These are phyloP conservation scores for Canna indica DNA, from an alignment of 176 grass and related monocot genomes.

Conservation along the genomic window DNA sequence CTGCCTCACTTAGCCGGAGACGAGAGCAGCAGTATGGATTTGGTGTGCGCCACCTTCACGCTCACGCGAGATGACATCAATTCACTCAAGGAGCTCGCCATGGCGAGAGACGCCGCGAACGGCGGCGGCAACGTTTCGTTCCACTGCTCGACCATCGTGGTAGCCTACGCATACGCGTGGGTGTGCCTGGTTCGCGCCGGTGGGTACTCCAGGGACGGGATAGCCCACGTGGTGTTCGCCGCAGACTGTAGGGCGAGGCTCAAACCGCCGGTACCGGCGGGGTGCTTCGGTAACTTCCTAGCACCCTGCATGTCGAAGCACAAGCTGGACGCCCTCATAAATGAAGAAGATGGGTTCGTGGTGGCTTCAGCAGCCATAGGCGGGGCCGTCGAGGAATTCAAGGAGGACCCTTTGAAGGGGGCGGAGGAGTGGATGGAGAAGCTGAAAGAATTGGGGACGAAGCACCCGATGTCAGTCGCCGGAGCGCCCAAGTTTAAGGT, in stretches of 20 bases:
- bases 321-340: conserved; percentile 3
- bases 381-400: neutral
- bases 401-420: neutral
- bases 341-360: neutral
- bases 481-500: conserved; percentile 36
- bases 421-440: conserved; percentile 8
- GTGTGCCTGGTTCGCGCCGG: conserved; percentile 23
- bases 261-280: conserved; percentile 22
- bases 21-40: neutral
- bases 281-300: conserved; percentile 56
- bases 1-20: neutral
- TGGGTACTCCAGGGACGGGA: neutral
- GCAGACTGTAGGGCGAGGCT: conserved; percentile 23
- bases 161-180: conserved; percentile 33
- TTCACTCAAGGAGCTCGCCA: conserved; percentile 15
- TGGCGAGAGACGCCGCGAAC: neutral
- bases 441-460: neutral
- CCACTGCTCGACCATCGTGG: conserved; percentile 32
- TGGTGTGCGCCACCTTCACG: conserved; percentile 27
- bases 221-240: conserved; percentile 3
- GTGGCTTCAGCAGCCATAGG: conserved; percentile 22
- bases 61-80: neutral
- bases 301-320: neutral
- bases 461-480: conserved; percentile 5
- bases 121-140: conserved; percentile 7